A percentile compares a stretch with the other conserved stretches of the same genome.
Evolutionary conservation across 768 basidiomycete genomes (phyloP).

Genomic region (Mycena rebaudengoi): DNA sequence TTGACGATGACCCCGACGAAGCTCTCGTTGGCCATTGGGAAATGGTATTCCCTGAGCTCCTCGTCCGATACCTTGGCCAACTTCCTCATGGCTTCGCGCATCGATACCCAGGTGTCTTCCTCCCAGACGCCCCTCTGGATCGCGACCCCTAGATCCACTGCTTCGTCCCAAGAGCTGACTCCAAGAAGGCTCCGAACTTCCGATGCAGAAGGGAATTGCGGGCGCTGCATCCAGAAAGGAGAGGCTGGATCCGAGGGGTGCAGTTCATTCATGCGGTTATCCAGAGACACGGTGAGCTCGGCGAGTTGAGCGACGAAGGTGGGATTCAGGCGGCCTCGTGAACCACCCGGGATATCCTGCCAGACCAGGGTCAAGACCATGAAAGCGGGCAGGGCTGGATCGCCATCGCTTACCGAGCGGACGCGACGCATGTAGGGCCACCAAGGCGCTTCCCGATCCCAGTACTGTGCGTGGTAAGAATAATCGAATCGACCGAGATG

Average conservation of each 20-base stretch:
- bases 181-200: not conserved
- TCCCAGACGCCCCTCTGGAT: not conserved
- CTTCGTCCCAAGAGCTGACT: not conserved
- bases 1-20: not conserved
- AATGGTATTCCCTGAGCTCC: not conserved
- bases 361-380: not conserved
- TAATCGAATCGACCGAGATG: not conserved
- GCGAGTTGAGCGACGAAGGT: not conserved
- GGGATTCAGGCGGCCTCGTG: not conserved
- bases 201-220: not conserved
- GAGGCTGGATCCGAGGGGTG: not conserved
- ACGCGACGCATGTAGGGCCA: slow-evolving; percentile 1
- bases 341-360: not conserved
- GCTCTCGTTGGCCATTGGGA: not conserved
- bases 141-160: not conserved
- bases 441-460: not conserved
- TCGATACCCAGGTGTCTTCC: not conserved
- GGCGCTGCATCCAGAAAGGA: not conserved
- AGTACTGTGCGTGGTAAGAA: not conserved
- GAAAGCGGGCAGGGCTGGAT: not conserved
- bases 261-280: not conserved
- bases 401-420: not conserved
- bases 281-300: not conserved
- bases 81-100: not conserved
- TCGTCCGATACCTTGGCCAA: not conserved